A percentile compares a stretch with the other conserved stretches of the same genome.
phyloP scores from a whole-genome alignment of 2,329 filamentous ascomycete species.

The Fusarium marasasianum region DNA sequence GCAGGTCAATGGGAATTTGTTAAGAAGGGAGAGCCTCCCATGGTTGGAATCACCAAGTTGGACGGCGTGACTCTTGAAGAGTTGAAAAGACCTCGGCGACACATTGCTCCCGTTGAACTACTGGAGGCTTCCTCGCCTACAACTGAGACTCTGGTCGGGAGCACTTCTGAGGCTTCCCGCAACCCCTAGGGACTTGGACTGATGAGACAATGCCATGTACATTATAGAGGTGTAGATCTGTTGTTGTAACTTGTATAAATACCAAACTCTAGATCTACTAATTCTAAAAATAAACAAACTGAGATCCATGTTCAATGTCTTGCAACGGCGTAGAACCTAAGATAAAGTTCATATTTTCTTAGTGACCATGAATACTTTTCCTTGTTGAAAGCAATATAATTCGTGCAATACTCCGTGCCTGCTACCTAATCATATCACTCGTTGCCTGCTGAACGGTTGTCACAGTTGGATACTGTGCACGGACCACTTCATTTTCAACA shows the following conservation, averaged over 20 bases:
- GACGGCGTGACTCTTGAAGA: constrained; percentile 84
- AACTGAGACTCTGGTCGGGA: constrained; percentile 46
- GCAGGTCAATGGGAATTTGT: constrained; percentile 90
- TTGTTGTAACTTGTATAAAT: constrained; percentile 42
- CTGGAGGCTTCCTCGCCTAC: constrained; percentile 48
- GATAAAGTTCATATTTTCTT: neutral
- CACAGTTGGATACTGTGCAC: constrained; percentile 19
- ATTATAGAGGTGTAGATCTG: constrained; percentile 37
- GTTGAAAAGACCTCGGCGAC: constrained; percentile 80
- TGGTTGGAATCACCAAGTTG: constrained; percentile 93
- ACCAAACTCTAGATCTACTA: constrained; percentile 25
- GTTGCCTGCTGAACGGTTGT: constrained; percentile 30
- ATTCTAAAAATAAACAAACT: neutral
- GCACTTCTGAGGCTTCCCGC: constrained; percentile 47
- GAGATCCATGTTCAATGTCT: neutral
- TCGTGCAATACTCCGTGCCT: neutral
- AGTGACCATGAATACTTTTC: neutral
- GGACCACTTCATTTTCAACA: constrained; percentile 27
- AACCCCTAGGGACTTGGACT: constrained; percentile 32
- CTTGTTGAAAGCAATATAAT: neutral
- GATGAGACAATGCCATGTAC: constrained; percentile 33
- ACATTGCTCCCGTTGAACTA: constrained; percentile 60
- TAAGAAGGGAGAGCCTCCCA: constrained; percentile 86
- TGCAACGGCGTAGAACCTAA: neutral
- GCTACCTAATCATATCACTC: neutral